A percentile compares a stretch with the other conserved stretches of the same genome.
Conservation (phyloP, 306 rosid genomes). For the Quercus glauca region DNA sequence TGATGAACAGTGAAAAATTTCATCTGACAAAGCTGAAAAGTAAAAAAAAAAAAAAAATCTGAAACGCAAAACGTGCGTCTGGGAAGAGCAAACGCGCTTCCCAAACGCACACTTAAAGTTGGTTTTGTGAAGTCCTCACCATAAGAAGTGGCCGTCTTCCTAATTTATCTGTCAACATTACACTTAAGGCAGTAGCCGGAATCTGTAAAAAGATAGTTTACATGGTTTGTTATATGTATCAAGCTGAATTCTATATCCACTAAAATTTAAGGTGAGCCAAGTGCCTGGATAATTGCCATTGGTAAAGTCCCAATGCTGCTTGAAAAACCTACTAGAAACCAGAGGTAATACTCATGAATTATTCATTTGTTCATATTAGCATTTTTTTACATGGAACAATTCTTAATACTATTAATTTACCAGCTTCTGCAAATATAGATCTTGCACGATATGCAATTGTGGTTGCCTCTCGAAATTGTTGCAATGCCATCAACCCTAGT, state of each 20-base stretch:
- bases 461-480: slow-evolving; percentile 78
- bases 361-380: background rate
- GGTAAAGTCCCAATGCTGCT: slow-evolving; percentile 71
- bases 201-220: slow-evolving; percentile 30
- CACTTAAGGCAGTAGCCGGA: slow-evolving; percentile 56
- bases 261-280: slow-evolving; percentile 1
- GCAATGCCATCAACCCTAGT: slow-evolving; percentile 77
- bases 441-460: slow-evolving; percentile 67
- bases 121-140: slow-evolving; percentile 30
- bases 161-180: slow-evolving; percentile 52
- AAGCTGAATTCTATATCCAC: slow-evolving; percentile 17
- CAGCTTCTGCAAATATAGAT: slow-evolving; percentile 68
- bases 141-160: slow-evolving; percentile 69
- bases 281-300: slow-evolving; percentile 76
- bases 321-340: slow-evolving; percentile 61
- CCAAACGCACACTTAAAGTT: too few species aligned
- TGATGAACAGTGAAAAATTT: too few species aligned
- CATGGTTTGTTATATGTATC: background rate
- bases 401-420: slow-evolving; percentile 24
- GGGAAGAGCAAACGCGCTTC: too few species aligned
- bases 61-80: too few species aligned
- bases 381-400: background rate
- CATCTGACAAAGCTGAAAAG: too few species aligned
- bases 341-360: background rate
- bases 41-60: too few species aligned